Conservation (phyloP, 768 basidiomycete genomes). For the Phaeolepiota aurea region DNA sequence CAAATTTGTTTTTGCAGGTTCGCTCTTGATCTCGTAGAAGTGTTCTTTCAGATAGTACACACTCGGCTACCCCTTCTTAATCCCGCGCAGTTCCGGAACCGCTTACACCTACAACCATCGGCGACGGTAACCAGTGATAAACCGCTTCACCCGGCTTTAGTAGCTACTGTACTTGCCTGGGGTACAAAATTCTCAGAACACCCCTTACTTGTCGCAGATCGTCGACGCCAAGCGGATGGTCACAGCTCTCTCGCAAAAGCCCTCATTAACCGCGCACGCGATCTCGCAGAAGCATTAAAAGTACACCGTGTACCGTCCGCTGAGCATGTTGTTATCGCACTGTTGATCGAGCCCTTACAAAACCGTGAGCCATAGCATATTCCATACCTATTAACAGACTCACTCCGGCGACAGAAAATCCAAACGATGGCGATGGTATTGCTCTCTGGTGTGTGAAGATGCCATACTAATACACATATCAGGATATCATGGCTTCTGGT, state of each 20-base stretch:
- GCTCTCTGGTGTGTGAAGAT: slow-evolving; percentile 7
- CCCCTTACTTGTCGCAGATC: slow-evolving; percentile 71
- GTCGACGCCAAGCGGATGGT: slow-evolving; percentile 54
- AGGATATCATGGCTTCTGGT: slow-evolving; percentile 87
- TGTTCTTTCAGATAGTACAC: slow-evolving; percentile 91
- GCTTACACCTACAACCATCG: slow-evolving; percentile 41
- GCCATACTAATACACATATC: slow-evolving; percentile 6
- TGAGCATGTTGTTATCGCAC: slow-evolving; percentile 76
- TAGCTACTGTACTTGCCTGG: slow-evolving; percentile 86
- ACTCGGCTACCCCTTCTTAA: slow-evolving; percentile 83
- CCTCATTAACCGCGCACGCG: slow-evolving; percentile 72
- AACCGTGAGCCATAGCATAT: slow-evolving; percentile 57
- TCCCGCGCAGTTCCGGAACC: slow-evolving; percentile 70
- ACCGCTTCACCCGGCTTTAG: slow-evolving; percentile 59
- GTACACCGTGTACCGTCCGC: slow-evolving; percentile 72
- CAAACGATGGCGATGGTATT: slow-evolving; percentile 63
- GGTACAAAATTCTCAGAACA: slow-evolving; percentile 94
- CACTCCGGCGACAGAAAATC: slow-evolving; percentile 44
- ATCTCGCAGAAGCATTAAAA: slow-evolving; percentile 81
- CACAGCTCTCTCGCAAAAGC: slow-evolving; percentile 75
- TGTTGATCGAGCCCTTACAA: slow-evolving; percentile 79
- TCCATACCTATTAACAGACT: slow-evolving; percentile 6
- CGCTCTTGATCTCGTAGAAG: slow-evolving; percentile 87
- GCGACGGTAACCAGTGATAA: slow-evolving; percentile 26
- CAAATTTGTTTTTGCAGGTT: slow-evolving; percentile 45